Conservation (phyloP, 2,329 filamentous ascomycete species). For the Monosporascus sp. region DNA sequence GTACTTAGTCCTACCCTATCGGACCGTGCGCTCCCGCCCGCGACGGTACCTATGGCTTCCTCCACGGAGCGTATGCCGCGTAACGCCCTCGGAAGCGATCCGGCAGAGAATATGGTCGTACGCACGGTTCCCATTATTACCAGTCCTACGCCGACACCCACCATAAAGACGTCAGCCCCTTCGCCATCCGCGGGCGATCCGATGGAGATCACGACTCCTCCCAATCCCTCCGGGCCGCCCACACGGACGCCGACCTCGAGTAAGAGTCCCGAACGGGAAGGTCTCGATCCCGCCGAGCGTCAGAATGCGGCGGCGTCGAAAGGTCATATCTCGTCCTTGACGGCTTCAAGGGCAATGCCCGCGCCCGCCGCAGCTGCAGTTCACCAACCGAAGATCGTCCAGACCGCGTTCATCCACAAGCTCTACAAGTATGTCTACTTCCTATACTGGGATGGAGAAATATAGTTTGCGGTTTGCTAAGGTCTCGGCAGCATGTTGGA, state of each 20-base stretch:
- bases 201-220: conserved; percentile 56
- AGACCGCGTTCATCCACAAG: conserved; percentile 98
- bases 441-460: not conserved
- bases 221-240: conserved; percentile 34
- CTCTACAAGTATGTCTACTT: conserved; percentile 75
- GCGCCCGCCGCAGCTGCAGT: conserved; percentile 66
- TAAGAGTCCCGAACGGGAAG: conserved; percentile 39
- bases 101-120: conserved; percentile 41
- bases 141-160: conserved; percentile 38
- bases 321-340: conserved; percentile 28
- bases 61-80: conserved; percentile 46
- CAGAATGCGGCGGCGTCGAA: conserved; percentile 32
- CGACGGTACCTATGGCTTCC: conserved; percentile 45
- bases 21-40: conserved; percentile 8
- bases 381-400: conserved; percentile 94
- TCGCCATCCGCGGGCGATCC: conserved; percentile 46
- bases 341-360: conserved; percentile 40
- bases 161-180: conserved; percentile 54
- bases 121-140: conserved; percentile 51
- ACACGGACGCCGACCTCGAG: conserved; percentile 30
- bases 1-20: not conserved
- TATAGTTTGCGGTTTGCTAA: conserved; percentile 10
- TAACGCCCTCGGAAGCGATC: conserved; percentile 35
- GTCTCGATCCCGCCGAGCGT: conserved; percentile 32
- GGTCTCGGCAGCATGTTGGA: conserved; percentile 76